phyloP scores from a whole-genome alignment of 139 green algal species.

The Microglena sp. region DNA sequence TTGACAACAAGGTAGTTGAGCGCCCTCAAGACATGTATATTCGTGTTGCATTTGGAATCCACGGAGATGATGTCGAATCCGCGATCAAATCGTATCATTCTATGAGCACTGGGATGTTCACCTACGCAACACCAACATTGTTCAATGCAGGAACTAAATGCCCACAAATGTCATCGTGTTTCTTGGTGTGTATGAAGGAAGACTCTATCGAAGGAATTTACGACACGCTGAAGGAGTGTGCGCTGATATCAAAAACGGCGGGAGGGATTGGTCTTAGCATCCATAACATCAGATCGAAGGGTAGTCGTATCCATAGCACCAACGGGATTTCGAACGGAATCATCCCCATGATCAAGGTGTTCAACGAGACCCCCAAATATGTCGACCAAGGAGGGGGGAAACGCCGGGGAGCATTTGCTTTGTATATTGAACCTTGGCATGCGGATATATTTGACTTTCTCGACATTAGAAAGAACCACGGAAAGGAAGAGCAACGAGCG shows the following conservation, averaged over 20 bases:
- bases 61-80: slow-evolving; percentile 10
- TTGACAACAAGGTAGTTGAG: slow-evolving; percentile 30
- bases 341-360: slow-evolving; percentile 32
- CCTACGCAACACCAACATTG: slow-evolving; percentile 26
- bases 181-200: slow-evolving; percentile 24
- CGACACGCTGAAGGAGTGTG: slow-evolving; percentile 26
- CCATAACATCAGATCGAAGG: slow-evolving; percentile 20
- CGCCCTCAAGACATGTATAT: slow-evolving; percentile 35
- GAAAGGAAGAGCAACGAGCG: slow-evolving; percentile 47
- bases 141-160: slow-evolving; percentile 28
- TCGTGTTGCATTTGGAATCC: slow-evolving; percentile 26
- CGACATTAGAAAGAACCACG: slow-evolving; percentile 57
- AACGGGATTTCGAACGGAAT: slow-evolving; percentile 23
- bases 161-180: slow-evolving; percentile 24
- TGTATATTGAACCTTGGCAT: slow-evolving; percentile 66
- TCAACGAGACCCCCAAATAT: slow-evolving; percentile 21
- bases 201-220: slow-evolving; percentile 37
- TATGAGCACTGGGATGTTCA: slow-evolving; percentile 11
- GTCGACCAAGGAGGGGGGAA: slow-evolving; percentile 20
- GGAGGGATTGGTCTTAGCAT: slow-evolving; percentile 30
- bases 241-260: slow-evolving; percentile 27
- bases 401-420: slow-evolving; percentile 13
- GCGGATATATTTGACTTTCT: slow-evolving; percentile 54
- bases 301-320: slow-evolving; percentile 9
- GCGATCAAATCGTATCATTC: slow-evolving; percentile 22